phyloP scores from a whole-genome alignment of 495 filamentous ascomycete species.

The Hypomontagnella monticulosa region DNA sequence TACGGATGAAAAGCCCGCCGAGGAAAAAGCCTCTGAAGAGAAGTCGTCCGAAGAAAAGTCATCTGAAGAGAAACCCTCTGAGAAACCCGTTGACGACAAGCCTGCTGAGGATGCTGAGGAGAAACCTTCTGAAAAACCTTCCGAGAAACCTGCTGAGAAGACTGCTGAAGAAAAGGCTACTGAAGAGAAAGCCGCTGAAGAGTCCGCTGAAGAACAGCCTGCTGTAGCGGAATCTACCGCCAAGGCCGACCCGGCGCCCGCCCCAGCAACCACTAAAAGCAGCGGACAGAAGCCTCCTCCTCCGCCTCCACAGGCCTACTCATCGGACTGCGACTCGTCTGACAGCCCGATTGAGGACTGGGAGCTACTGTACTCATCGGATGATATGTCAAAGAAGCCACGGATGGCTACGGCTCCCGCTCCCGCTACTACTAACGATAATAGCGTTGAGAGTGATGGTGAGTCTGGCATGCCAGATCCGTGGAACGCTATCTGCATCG shows the following conservation, averaged over 20 bases:
- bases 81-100: slow-evolving; percentile 30
- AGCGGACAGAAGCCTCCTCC: slow-evolving; percentile 4
- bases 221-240: slow-evolving; percentile 16
- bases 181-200: slow-evolving; percentile 20
- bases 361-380: slow-evolving; percentile 60
- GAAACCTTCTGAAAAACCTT: slow-evolving; percentile 1
- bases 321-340: slow-evolving; percentile 57
- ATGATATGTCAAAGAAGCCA: slow-evolving; percentile 62
- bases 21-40: slow-evolving; percentile 8
- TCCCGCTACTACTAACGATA: slow-evolving; percentile 42
- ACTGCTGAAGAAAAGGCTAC: slow-evolving; percentile 8
- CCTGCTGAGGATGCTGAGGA: slow-evolving; percentile 23
- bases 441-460: slow-evolving; percentile 51
- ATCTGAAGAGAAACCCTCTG: slow-evolving; percentile 25
- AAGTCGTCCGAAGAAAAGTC: slow-evolving; percentile 25
- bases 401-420: slow-evolving; percentile 43
- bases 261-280: slow-evolving; percentile 23
- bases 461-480: slow-evolving; percentile 59
- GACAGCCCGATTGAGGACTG: slow-evolving; percentile 61
- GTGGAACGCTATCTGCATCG: slow-evolving; percentile 62
- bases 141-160: slow-evolving; percentile 11
- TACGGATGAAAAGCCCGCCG: slow-evolving; percentile 14
- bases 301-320: slow-evolving; percentile 23
- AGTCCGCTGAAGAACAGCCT: slow-evolving; percentile 13
- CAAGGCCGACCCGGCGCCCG: slow-evolving; percentile 38